Percentiles rank a stretch among this genome's conserved stretches.
Evolutionary conservation across 2,329 filamentous ascomycete species (phyloP).

Genomic region (Diplocarpon rosae): DNA sequence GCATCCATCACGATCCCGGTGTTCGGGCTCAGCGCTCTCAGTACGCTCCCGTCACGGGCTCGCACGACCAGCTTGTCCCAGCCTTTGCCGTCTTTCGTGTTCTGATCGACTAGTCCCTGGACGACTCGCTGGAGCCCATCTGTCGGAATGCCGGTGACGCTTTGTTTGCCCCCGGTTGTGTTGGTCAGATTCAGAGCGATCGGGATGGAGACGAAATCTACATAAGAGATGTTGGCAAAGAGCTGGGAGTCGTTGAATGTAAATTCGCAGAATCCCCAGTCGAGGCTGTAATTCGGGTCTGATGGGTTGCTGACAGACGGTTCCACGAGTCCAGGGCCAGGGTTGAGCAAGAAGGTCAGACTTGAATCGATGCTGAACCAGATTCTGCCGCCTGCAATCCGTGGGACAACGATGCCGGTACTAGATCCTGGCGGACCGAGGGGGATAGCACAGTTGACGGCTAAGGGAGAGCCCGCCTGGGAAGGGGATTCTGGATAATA

Average conservation of each 20-base stretch:
- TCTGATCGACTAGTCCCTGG: slow-evolving; percentile 42
- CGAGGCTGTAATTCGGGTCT: slow-evolving; percentile 49
- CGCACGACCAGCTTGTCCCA: slow-evolving; percentile 46
- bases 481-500: slow-evolving; percentile 53
- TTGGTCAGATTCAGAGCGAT: slow-evolving; percentile 42
- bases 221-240: slow-evolving; percentile 61
- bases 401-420: slow-evolving; percentile 53
- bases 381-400: slow-evolving; percentile 58
- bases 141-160: slow-evolving; percentile 43
- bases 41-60: slow-evolving; percentile 20
- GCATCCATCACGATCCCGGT: slow-evolving; percentile 34
- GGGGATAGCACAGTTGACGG: slow-evolving; percentile 48
- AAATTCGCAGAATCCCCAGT: slow-evolving; percentile 61
- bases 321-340: slow-evolving; percentile 57
- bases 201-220: slow-evolving; percentile 64
- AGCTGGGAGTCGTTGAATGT: slow-evolving; percentile 51
- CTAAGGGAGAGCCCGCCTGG: slow-evolving; percentile 38
- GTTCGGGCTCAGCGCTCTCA: slow-evolving; percentile 36
- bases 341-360: slow-evolving; percentile 61
- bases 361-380: slow-evolving; percentile 57
- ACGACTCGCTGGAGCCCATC: slow-evolving; percentile 46
- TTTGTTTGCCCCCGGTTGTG: slow-evolving; percentile 33
- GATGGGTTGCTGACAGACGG: slow-evolving; percentile 57
- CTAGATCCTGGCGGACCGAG: slow-evolving; percentile 47
- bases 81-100: slow-evolving; percentile 40